Conservation (phyloP, 1,284 basidiomycete genomes). For the Marasmius tenuissimus region DNA sequence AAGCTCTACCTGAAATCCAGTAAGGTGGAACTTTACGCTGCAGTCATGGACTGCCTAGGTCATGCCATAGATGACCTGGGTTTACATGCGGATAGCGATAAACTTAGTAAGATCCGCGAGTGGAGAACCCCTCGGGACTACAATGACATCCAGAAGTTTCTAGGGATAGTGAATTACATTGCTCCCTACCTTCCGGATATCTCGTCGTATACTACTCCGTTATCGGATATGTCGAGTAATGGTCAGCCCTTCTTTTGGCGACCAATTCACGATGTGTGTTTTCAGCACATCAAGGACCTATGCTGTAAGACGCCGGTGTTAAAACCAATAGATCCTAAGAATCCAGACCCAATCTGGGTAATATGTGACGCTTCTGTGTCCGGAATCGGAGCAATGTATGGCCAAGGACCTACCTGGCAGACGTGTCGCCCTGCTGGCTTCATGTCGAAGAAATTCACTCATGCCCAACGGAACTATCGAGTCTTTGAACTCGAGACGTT, state of each 20-base stretch:
- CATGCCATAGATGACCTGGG: conserved; percentile 27
- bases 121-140: not conserved
- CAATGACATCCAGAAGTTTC: conserved; percentile 22
- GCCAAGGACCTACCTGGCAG: conserved; percentile 32
- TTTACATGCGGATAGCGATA: conserved; percentile 24
- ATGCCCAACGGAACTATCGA: conserved; percentile 23
- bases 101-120: not conserved
- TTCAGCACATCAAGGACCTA: conserved; percentile 13
- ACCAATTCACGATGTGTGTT: conserved; percentile 9
- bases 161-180: conserved; percentile 41
- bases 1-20: conserved; percentile 21
- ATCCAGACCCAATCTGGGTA: conserved; percentile 7
- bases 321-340: conserved; percentile 3
- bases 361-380: conserved; percentile 33
- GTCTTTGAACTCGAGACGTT: conserved; percentile 28
- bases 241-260: conserved; percentile 12
- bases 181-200: conserved; percentile 37
- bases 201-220: conserved; percentile 23
- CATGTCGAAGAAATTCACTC: conserved; percentile 25
- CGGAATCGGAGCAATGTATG: conserved; percentile 37
- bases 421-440: conserved; percentile 27
- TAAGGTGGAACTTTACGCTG: conserved; percentile 32
- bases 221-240: conserved; percentile 16
- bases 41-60: conserved; percentile 28
- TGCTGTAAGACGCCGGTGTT: conserved; percentile 11